phyloP scores from a whole-genome alignment of 441 rosid genomes.

The Erysimum pusillum region DNA sequence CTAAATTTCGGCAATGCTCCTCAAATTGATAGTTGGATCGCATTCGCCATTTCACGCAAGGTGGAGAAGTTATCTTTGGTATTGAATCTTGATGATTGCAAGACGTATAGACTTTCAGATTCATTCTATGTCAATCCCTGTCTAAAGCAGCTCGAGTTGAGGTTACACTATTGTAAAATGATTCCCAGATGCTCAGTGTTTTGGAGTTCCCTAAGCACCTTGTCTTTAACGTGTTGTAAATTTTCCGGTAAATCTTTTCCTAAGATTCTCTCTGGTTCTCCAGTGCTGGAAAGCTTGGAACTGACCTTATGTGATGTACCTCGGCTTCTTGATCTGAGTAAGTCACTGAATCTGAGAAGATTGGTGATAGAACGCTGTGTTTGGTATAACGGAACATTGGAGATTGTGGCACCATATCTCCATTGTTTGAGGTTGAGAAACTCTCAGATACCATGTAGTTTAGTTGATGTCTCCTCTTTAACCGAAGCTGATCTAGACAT shows the following conservation, averaged over 20 bases:
- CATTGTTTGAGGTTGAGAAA: neutral
- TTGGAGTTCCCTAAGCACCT: no score
- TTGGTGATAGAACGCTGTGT: neutral
- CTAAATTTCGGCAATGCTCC: no score
- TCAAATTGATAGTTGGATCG: neutral
- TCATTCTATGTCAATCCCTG: no score
- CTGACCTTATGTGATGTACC: neutral
- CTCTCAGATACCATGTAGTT: neutral
- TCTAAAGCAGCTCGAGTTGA: no score
- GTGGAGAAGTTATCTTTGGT: no score
- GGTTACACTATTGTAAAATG: no score
- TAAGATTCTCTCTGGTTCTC: conserved; percentile 27
- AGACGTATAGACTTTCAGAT: no score
- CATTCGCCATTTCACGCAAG: neutral
- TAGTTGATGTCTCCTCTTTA: conserved; percentile 17
- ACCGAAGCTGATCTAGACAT: conserved; percentile 3
- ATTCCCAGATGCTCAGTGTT: no score
- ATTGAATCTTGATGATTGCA: no score
- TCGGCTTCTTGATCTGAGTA: conserved; percentile 7
- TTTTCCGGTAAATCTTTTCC: neutral
- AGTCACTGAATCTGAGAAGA: neutral
- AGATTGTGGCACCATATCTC: conserved; percentile 26
- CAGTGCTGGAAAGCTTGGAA: neutral
- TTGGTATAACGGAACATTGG: neutral
- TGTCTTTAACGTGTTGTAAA: no score